Conservation (phyloP, 2,329 filamentous ascomycete species). For the Chrysosphaeria jannelii region DNA sequence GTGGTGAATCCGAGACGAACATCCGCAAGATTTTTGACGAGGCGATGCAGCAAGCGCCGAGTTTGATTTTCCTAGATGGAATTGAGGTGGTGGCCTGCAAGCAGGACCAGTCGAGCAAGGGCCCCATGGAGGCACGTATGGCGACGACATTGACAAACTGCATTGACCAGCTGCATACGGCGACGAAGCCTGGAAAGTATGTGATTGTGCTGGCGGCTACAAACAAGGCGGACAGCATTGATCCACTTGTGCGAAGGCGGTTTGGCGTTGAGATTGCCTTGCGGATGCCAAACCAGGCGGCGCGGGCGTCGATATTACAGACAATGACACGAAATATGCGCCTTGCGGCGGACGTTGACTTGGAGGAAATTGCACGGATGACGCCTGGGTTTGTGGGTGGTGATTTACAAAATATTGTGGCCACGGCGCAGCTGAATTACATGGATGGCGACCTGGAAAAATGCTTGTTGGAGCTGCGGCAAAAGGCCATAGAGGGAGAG, state of each 20-base stretch:
- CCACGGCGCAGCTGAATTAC: slow-evolving; percentile 9
- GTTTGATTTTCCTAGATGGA: slow-evolving; percentile 73
- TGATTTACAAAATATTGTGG: slow-evolving; percentile 41
- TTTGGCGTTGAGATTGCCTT: slow-evolving; percentile 67
- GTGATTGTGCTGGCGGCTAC: slow-evolving; percentile 82
- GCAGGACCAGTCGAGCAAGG: slow-evolving; percentile 29
- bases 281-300: slow-evolving; percentile 53
- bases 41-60: slow-evolving; percentile 60
- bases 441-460: slow-evolving; percentile 1
- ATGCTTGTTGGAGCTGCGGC: slow-evolving; percentile 1
- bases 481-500: no score
- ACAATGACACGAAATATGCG: slow-evolving; percentile 36
- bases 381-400: slow-evolving; percentile 86
- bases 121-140: slow-evolving; percentile 60
- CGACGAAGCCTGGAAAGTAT: slow-evolving; percentile 15
- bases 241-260: slow-evolving; percentile 43
- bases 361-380: slow-evolving; percentile 41
- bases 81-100: slow-evolving; percentile 80
- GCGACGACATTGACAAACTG: slow-evolving; percentile 58
- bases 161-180: slow-evolving; percentile 55
- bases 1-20: slow-evolving; percentile 67
- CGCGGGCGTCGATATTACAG: slow-evolving; percentile 47
- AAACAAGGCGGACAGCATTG: slow-evolving; percentile 61
- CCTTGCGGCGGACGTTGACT: slow-evolving; percentile 41
- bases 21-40: slow-evolving; percentile 67